Percentiles rank a stretch among this genome's conserved stretches.
Conservation (phyloP, 495 filamentous ascomycete species). For the Neurospora tetraspora region DNA sequence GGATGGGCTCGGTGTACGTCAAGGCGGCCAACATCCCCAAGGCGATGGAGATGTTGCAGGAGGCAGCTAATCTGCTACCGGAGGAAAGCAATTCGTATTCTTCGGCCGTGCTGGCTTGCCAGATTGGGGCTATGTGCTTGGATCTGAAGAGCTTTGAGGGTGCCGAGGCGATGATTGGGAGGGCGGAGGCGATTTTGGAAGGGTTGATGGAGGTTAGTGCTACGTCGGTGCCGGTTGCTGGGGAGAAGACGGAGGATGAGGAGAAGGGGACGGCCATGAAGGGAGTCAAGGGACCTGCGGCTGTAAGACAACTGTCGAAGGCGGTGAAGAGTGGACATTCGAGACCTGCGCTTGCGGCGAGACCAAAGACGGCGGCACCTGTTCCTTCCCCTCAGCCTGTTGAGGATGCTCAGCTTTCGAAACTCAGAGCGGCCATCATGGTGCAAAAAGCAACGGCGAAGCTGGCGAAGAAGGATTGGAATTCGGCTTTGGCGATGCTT, state of each 20-base stretch:
- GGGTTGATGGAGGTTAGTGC: constrained; percentile 13
- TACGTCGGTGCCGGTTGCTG: constrained; percentile 18
- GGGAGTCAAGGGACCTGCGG: constrained; percentile 8
- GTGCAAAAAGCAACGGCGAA: constrained; percentile 52
- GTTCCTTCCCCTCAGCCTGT: constrained; percentile 5
- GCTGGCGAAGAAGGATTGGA: constrained; percentile 45
- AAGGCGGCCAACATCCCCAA: constrained; percentile 52
- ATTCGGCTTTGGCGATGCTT: constrained; percentile 41
- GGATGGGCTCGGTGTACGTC: constrained; percentile 55
- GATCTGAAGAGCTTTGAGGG: constrained; percentile 27
- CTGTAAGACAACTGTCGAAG: constrained; percentile 10
- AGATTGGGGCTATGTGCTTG: constrained; percentile 34
- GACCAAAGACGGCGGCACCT: constrained; percentile 18
- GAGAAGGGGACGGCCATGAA: constrained; percentile 20
- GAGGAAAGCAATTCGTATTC: constrained; percentile 36
- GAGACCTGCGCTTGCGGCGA: constrained; percentile 8
- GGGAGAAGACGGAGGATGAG: constrained; percentile 37
- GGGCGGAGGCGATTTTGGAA: constrained; percentile 29
- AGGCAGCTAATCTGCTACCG: constrained; percentile 33
- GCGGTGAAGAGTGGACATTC: constrained; percentile 7
- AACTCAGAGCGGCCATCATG: constrained; percentile 51
- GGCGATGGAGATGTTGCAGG: constrained; percentile 48
- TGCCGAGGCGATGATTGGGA: constrained; percentile 25
- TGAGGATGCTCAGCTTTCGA: constrained; percentile 45
- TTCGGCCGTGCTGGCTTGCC: constrained; percentile 31